A percentile compares a stretch with the other conserved stretches of the same genome.
Conservation (phyloP, 441 rosid species). For the Flueggea neowawraea region DNA sequence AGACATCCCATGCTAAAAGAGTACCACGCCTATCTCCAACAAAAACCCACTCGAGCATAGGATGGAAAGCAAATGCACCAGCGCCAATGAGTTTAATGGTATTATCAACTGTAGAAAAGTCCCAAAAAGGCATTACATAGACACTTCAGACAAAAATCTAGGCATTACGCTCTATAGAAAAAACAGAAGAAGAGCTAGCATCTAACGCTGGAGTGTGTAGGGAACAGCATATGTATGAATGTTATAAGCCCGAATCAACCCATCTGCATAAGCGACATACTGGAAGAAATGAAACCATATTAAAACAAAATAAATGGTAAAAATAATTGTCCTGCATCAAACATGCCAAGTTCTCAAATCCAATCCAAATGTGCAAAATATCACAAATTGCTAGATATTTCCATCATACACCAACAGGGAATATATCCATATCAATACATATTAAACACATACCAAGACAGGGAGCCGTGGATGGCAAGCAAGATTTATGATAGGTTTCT, state of each 20-base stretch:
- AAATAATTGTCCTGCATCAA: not conserved
- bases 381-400: no score
- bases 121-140: conserved; percentile 4
- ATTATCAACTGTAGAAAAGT: conserved; percentile 71
- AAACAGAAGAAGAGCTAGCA: conserved; percentile 1
- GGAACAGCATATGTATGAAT: conserved; percentile 93
- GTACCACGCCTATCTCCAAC: conserved; percentile 99
- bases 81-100: conserved; percentile 97
- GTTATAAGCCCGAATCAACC: conserved; percentile 97
- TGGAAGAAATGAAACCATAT: conserved; percentile 34
- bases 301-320: conserved; percentile 8
- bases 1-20: conserved; percentile 99
- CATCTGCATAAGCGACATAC: conserved; percentile 99
- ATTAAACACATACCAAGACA: conserved; percentile 54
- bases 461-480: conserved; percentile 99
- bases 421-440: not conserved
- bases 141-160: not conserved
- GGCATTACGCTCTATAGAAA: not conserved
- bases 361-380: no score
- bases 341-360: no score
- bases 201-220: conserved; percentile 93
- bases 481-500: conserved; percentile 95
- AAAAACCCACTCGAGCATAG: conserved; percentile 95
- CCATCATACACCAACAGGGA: not conserved
- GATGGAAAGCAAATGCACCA: conserved; percentile 97